phyloP scores from a whole-genome alignment of 1,139 yeast species.

The Taphrina populina region DNA sequence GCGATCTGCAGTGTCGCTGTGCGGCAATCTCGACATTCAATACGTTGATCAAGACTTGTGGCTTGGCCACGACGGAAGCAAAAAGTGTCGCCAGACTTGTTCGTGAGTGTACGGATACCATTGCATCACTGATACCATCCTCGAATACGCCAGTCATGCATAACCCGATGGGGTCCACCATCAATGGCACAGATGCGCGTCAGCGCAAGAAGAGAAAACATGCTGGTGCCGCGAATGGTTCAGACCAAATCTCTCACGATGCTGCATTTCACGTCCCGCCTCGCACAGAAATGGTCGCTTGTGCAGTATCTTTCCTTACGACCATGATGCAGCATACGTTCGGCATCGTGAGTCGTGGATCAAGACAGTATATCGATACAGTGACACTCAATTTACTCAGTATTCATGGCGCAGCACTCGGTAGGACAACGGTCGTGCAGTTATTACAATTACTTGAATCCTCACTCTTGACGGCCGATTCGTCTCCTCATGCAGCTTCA shows the following conservation, averaged over 20 bases:
- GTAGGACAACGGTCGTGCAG: neutral
- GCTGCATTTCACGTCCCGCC: slow-evolving; percentile 19
- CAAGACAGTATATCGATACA: slow-evolving; percentile 12
- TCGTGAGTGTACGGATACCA: neutral
- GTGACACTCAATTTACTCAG: neutral
- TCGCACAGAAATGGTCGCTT: neutral
- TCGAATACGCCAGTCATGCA: too few relatives aligned
- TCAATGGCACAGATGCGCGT: neutral
- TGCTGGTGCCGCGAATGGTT: slow-evolving; percentile 20
- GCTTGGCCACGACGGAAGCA: neutral
- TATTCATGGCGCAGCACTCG: neutral
- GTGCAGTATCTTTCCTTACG: neutral
- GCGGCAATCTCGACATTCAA: neutral
- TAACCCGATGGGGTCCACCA: too few relatives aligned
- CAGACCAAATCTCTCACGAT: slow-evolving; percentile 18
- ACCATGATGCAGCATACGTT: neutral
- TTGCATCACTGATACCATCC: slow-evolving; percentile 3
- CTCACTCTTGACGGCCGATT: slow-evolving; percentile 15
- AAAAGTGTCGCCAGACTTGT: neutral
- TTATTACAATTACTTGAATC: neutral
- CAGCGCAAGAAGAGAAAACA: slow-evolving; percentile 27
- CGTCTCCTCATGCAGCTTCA: slow-evolving; percentile 10
- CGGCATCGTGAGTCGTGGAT: slow-evolving; percentile 8
- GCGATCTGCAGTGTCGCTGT: neutral
- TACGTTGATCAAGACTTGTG: neutral